Base-by-base conservation (phyloP, 73 alveolate genomes). In the Urostyla sp. region DNA sequence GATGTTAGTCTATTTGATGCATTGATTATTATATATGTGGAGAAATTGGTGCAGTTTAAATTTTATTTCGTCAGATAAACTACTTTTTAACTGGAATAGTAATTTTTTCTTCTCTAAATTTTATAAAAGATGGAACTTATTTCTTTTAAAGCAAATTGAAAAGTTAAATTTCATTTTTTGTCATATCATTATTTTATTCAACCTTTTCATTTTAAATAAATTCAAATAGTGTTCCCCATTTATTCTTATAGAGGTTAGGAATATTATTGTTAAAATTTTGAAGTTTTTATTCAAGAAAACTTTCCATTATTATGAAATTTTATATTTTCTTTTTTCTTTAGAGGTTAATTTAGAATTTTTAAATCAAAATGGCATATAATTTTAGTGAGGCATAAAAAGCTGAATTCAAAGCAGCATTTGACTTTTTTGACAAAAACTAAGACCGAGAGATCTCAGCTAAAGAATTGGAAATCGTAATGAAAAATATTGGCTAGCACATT, bases 351-450 rank as follows among this genome's bases (percentile, higher is more conserved):
- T n/a, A n/a, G n/a, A n/a, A n/a, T n/a, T n/a, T n/a, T 50, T 50
- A 7, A 10, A 50, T 16, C 15, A 34, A 55, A 63, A 63, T 63
- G 79, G 59, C 79, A 38, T 60, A 63, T 63, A 63, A 63, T 48
- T 63, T 63, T 40, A 63, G 79, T 31, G 79, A 63, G 45, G 79
- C 61, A 27, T 28, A 63, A 63, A 63, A 60, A 63, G 79, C 79
- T 21, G 79, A 63, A 18, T 75, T 75, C 55, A 49, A 75, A 34
- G 87, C 87, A 35, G 74, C 80, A 23, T 77, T 77, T 43, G 88
- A 77, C 35, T 51, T 77, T 38, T 51, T 63, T 24, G 88, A 77
- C 40, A 77, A 63, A 27, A 52, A 56, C 61, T 67, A 69, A 13
- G 88, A 77, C 37, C 51, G 55, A 46, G 30, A 59, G 51, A 56